A percentile compares a stretch with the other conserved stretches of the same genome.
Evolutionary conservation across 176 grass and related monocot genomes (phyloP).

Genomic region (Hyparrhenia diplandra): DNA sequence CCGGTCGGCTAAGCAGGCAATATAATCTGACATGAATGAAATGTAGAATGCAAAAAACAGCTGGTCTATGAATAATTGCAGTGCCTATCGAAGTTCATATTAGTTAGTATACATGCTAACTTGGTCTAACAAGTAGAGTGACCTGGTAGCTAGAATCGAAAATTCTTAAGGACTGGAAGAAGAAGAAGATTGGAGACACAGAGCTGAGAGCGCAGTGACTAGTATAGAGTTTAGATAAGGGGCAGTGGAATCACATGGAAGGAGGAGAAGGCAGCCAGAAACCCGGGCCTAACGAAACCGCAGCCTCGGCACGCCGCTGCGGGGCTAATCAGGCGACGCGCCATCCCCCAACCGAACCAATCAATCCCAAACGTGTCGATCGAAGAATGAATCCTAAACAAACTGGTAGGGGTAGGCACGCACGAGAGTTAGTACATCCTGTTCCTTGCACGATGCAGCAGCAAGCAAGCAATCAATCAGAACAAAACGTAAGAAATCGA

Average conservation of each 20-base stretch:
- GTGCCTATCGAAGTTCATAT: not conserved
- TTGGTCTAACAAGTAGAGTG: not conserved
- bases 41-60: not conserved
- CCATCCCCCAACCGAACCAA: conserved; percentile 49
- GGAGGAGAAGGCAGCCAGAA: conserved; percentile 83
- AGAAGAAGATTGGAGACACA: not conserved
- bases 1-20: not conserved
- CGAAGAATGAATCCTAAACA: not conserved
- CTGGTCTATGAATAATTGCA: not conserved
- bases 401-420: not conserved
- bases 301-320: conserved; percentile 68
- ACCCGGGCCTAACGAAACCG: conserved; percentile 63
- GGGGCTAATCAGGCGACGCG: conserved; percentile 78
- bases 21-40: not conserved
- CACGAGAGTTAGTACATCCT: conserved; percentile 4
- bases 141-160: not conserved
- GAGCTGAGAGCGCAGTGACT: not conserved
- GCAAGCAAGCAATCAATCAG: not conserved
- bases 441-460: not conserved
- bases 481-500: not conserved
- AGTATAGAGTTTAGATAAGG: not conserved
- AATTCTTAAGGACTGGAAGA: not conserved
- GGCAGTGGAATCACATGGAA: conserved; percentile 83
- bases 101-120: not conserved
- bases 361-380: conserved; percentile 6